Percentiles rank a stretch among this genome's conserved stretches.
Conservation (phyloP, 805 yeast species). For the Sugiyamaella boreocaroliniensis region DNA sequence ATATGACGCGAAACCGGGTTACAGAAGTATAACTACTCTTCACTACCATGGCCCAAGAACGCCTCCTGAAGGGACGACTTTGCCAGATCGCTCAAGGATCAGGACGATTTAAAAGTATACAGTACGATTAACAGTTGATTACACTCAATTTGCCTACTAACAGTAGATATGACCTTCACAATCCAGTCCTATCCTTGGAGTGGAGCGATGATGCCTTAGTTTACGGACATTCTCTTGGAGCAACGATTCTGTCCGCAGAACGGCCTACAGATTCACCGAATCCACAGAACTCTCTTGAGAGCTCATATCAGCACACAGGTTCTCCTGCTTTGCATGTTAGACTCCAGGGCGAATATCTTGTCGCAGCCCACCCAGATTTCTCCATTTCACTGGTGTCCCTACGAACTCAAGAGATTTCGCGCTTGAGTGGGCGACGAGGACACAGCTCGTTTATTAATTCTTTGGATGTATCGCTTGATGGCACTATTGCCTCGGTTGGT, state of each 20-base stretch:
- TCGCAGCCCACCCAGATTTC: slow-evolving; percentile 22
- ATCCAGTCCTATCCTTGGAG: slow-evolving; percentile 9
- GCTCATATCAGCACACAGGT: slow-evolving; percentile 15
- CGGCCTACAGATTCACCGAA: neutral
- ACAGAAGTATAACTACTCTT: neutral
- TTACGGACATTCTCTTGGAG: slow-evolving; percentile 18
- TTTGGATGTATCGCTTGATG: slow-evolving; percentile 29
- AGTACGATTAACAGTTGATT: neutral
- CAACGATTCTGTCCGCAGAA: slow-evolving; percentile 6
- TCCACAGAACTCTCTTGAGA: neutral
- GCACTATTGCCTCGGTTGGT: slow-evolving; percentile 28
- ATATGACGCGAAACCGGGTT: neutral
- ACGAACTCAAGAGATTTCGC: slow-evolving; percentile 1
- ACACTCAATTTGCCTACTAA: neutral
- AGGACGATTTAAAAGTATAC: neutral
- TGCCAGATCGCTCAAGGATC: neutral
- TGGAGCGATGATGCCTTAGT: slow-evolving; percentile 18
- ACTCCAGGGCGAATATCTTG: slow-evolving; percentile 10
- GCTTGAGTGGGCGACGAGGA: slow-evolving; percentile 10
- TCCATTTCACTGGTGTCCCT: slow-evolving; percentile 16
- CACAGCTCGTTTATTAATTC: slow-evolving; percentile 27
- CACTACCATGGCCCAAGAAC: neutral
- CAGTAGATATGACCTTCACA: slow-evolving; percentile 7
- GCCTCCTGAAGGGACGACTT: neutral
- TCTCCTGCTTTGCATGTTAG: slow-evolving; percentile 12